These are phyloP conservation scores for Linaria vulgaris DNA, from an alignment of 257 asterid species.

Conservation along the genomic window DNA sequence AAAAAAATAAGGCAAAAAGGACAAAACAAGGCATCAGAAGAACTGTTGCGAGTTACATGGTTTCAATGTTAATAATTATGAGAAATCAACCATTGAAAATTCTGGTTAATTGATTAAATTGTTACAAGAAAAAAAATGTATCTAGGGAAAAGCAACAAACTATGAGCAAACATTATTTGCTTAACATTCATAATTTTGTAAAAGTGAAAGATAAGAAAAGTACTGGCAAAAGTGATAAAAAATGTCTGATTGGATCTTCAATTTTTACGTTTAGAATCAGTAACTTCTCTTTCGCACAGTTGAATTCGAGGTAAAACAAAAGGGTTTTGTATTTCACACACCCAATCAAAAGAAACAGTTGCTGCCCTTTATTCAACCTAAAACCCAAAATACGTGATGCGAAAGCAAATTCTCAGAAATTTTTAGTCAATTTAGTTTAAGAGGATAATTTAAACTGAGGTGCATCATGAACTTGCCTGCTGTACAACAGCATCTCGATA, in stretches of 20 bases:
- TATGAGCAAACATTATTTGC: background rate
- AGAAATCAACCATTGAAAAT: background rate
- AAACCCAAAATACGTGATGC: background rate
- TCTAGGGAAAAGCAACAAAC: constrained; percentile 8
- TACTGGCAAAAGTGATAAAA: background rate
- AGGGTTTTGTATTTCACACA: background rate
- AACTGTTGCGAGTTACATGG: background rate
- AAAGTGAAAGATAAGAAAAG: constrained; percentile 10
- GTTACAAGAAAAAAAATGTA: constrained; percentile 8
- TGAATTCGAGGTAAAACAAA: constrained; percentile 10
- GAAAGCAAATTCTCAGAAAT: constrained; percentile 1
- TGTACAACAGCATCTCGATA: constrained; percentile 93
- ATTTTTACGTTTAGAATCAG: background rate
- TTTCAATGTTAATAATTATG: background rate
- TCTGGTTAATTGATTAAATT: constrained; percentile 8
- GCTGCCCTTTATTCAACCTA: background rate
- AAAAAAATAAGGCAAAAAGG: constrained; percentile 19
- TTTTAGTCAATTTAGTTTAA: background rate
- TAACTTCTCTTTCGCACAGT: background rate
- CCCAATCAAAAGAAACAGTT: background rate
- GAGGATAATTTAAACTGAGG: constrained; percentile 11
- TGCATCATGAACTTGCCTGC: constrained; percentile 54
- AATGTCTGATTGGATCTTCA: background rate
- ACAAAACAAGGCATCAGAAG: constrained; percentile 1
- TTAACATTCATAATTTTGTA: background rate